Base-by-base conservation (phyloP, 148 eudicot genomes). In the Vaccinium myrtillus region DNA sequence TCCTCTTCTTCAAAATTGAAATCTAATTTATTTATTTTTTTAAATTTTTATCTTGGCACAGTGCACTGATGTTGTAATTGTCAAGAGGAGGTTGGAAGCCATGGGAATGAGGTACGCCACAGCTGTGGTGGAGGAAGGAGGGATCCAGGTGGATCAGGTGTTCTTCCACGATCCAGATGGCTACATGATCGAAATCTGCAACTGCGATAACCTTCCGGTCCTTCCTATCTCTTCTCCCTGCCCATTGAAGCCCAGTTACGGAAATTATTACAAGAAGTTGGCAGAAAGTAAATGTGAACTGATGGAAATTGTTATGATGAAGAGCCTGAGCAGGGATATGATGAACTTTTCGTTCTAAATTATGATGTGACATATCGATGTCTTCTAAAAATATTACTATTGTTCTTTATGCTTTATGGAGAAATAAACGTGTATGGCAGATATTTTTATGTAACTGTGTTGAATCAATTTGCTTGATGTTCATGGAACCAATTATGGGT, bases 161-260 rank as follows among this genome's bases (percentile, higher is more conserved):
- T 89, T 89, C 83, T 89, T 89, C 86, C 91, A 89, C 27, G 90
- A 89, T 51, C 90, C 90, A 1, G 91, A 89, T 54, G 89, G 91
- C 3, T 89, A 87, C 82, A 87, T 87, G 89, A 79, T 85, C 19
- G 89, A 89, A 73, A 81, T 89, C 11, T 89, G 91, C 81, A 89
- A 89, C 84, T 89, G 91, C 19, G 88, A 89, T 2, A 86, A 85
- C 36, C 21, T 89, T 23, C 91, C 91, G 0, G 74, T 89, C 48
- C 46, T 89, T 25, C 91, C 89, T 46, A 71, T 85, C 19, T 83
- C 80, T 74, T 78, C 87, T 61, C 74, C 87, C 48, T 86, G 77
- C 67, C 3, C 87, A 58, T 67, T 86, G 50, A 82, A 77, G 55
- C 82, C 78, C 71, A 77, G 43, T 23, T 14, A 65, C 39, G 81